These are phyloP conservation scores for Lycium ferocissimum DNA, from an alignment of 257 asterid species.

Conservation along the genomic window DNA sequence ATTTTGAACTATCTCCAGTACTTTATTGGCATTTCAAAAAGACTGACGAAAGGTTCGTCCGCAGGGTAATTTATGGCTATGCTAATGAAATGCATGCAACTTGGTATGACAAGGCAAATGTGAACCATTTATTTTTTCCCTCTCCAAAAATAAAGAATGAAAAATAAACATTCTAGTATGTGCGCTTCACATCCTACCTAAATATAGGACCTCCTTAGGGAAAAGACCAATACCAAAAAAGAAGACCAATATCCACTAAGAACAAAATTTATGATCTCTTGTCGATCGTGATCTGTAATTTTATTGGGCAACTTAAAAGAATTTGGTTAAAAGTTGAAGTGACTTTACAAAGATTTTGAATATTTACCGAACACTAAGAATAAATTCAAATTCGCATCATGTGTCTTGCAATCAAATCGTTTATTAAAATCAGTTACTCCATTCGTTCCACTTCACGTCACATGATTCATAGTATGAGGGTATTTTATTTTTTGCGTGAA, in stretches of 20 bases:
- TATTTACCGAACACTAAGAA: not conserved
- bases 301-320: not conserved
- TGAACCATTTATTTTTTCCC: slow-evolving; percentile 2
- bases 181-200: not conserved
- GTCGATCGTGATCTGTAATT: not conserved
- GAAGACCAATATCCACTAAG: not conserved
- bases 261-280: slow-evolving; percentile 18
- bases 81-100: not conserved
- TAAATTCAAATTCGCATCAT: slow-evolving; percentile 20
- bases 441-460: not conserved
- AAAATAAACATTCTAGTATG: not conserved
- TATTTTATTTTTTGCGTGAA: too few species aligned
- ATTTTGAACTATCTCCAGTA: too few species aligned
- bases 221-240: not conserved
- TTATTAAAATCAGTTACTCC: not conserved
- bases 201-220: not conserved
- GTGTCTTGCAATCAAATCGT: not conserved
- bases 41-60: not conserved
- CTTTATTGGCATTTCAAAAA: too few species aligned
- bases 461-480: not conserved
- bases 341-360: not conserved
- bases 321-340: slow-evolving; percentile 24
- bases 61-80: not conserved
- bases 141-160: too few species aligned
- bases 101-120: slow-evolving; percentile 3